phyloP scores from a whole-genome alignment of 768 basidiomycete genomes.

The Tulasnella sp. region DNA sequence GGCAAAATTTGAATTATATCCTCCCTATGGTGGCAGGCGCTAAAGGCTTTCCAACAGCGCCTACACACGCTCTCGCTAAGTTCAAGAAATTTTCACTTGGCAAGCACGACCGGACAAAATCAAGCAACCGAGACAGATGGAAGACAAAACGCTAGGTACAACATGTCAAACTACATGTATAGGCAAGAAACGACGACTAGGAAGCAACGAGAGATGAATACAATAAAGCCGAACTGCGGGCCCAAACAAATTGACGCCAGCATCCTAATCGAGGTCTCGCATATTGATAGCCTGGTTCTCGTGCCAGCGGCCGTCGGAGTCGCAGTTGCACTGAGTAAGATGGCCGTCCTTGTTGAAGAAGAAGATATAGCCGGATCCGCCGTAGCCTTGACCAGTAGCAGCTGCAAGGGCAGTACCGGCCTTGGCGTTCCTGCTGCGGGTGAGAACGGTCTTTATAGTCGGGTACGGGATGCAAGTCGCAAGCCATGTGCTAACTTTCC shows the following conservation, averaged over 20 bases:
- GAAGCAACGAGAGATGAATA: too few relatives aligned
- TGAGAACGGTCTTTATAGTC: background rate
- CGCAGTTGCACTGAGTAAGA: background rate
- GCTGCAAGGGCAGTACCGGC: background rate
- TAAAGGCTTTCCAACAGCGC: too few relatives aligned
- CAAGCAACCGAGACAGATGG: too few relatives aligned
- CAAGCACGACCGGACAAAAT: too few relatives aligned
- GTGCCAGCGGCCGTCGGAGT: background rate
- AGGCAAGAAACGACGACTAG: too few relatives aligned
- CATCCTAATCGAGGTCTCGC: background rate
- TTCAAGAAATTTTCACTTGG: too few relatives aligned
- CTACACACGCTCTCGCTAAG: too few relatives aligned
- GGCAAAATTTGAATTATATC: too few relatives aligned
- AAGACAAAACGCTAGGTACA: too few relatives aligned
- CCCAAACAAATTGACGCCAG: background rate
- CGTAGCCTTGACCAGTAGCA: background rate
- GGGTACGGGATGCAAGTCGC: background rate
- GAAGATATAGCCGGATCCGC: conserved; percentile 2
- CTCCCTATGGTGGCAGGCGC: too few relatives aligned
- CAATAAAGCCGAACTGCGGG: background rate
- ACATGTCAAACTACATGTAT: too few relatives aligned
- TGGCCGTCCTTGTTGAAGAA: conserved; percentile 6
- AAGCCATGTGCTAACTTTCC: background rate
- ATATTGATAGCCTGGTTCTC: background rate
- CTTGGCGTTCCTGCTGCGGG: conserved; percentile 11